Evolutionary conservation across 1,139 yeast genomes (phyloP), one percentile per base, ranked within the genome.

Genomic region (Debaryomyces sp.): DNA sequence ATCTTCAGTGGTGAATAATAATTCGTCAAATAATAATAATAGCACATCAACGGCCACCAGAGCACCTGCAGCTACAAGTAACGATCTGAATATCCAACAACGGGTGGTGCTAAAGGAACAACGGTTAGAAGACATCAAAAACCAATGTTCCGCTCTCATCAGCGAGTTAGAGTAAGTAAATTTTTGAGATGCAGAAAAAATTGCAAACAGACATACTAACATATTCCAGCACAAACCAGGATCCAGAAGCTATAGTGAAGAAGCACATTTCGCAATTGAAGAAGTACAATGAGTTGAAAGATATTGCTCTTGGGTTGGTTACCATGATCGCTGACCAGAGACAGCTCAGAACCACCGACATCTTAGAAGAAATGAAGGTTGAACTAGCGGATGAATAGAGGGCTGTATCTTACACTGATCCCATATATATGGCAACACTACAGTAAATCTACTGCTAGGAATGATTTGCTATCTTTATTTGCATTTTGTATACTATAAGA

Each of bases 241-340:
- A 67, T 40, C 71, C 71, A 5, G 71, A 62, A 46, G 63, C 68
- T 5, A 69, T 78, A 3, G 73, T 77, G 34, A 72, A 71, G 49
- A 65, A 61, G 45, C 84, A 80, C 53, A 73, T 80, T 33, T 58
- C 63, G 46, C 72, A 71, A 53, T 61, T 80, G 43, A 70, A 74
- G 47, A 62, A 68, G 50, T 80, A 80, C 59, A 75, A 80, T 54
- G 84, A 79, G 48, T 61, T 80, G 45, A 74, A 75, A 52, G 84
- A 79, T 55, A 70, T 76, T 15, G 83, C 84, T 1, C 61, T 79
- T 53, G 77, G 75, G 3, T 61, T 81, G 50, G 73, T 80, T 23
- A 70, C 77, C 30, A 66, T 78, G 71, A 79, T 80, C 44, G 82
- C 84, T 2, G 80, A 77, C 50, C 80, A 75, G 51, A 66, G 79